Evolutionary conservation across 1,139 yeast species (phyloP), one percentile per base, ranked within the genome.

Genomic region (Petasospora fabianii): DNA sequence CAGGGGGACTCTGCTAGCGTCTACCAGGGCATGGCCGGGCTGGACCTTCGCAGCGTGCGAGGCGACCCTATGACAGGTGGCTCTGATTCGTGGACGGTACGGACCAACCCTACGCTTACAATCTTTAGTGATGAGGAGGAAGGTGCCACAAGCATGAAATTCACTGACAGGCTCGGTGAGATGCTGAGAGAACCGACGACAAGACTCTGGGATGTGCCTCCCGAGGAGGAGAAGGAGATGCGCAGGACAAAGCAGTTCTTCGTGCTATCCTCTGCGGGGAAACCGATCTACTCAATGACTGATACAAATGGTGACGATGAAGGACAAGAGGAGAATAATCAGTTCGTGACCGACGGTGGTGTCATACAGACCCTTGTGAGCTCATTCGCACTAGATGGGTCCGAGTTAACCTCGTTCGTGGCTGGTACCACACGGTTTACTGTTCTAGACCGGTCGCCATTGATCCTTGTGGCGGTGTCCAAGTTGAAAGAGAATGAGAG

Each of bases 201-300:
- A 4, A 10, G 20, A 12, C 29, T 40, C 12, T 40, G 43, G 43
- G 36, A 34, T 2, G 24, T 34, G 14, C 28, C 20, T 11, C 24
- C 15, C 2, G 50, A 46, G 13, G 43, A 41, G 17, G 38, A 39
- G 24, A 29, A 27, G 6, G 43, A 42, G 36, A 34, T 30, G 28
- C 47, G 50, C 30, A 73, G 67, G 33, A 61, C 70, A 37, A 84
- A 84, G 58, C 94, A 84, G 41, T 87, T 84, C 53, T 79, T 88
- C 48, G 77, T 92, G 6, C 67, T 92, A n/a, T 87, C 96, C 0
- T 66, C 81, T 3, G 96, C 97, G 0, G 98, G 98, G 0, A 92
- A 92, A 59, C 97, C 96, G 1, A 84, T 92, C 7, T 92, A 83
- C 60, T 77, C 95, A 2, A 69, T 84, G 69, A 73, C 81, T 55